Base-by-base conservation (phyloP, 148 eudicot species). In the Fagopyrum homotropicum region DNA sequence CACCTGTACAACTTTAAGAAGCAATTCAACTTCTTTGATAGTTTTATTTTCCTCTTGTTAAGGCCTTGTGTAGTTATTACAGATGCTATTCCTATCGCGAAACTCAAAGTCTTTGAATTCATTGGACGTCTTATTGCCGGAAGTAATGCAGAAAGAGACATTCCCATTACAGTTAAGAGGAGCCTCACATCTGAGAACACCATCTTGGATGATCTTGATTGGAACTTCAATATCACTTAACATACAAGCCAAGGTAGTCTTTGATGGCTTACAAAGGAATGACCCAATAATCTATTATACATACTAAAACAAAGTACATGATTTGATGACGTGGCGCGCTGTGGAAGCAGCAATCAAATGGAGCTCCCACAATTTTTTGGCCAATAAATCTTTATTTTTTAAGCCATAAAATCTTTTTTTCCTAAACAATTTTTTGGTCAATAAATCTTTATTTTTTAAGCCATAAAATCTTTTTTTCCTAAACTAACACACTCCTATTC, bases 101-200 rank as follows among this genome's bases (percentile, higher is more conserved):
- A 86, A 95, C 80, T 95, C 98, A 77, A 92, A 95, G 66, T 90
- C 97, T 82, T 89, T 90, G 78, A 90, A 83, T 80, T 95, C 98
- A 80, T 97, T 92, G 80, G 94, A 92, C 10, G 93, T 82, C 73
- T 87, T 80, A 81, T 90, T 92, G 56, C 90, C 88, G 73, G 91
- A 87, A 78, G 98, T 92, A 29, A 95, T 72, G 78, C 91, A 88
- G 63, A 95, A 82, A 49, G 86, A 69, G 54, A 92, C 93, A 81
- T 89, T 90, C 75, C 97, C 98, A 50, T 87, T 84, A 73, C 79
- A 76, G 79, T 78, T 86, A 73, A 88, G 86, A 61, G 98, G 97
- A 78, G 93, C 93, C 56, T 80, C 86, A 76, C 98, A 95, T 70
- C 86, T 50, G 4, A 95, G 61, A 64, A 90, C 97, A 81, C 98